These are phyloP conservation scores for Neurospora sp. DNA, from an alignment of 495 filamentous ascomycete genomes.

Conservation along the genomic window DNA sequence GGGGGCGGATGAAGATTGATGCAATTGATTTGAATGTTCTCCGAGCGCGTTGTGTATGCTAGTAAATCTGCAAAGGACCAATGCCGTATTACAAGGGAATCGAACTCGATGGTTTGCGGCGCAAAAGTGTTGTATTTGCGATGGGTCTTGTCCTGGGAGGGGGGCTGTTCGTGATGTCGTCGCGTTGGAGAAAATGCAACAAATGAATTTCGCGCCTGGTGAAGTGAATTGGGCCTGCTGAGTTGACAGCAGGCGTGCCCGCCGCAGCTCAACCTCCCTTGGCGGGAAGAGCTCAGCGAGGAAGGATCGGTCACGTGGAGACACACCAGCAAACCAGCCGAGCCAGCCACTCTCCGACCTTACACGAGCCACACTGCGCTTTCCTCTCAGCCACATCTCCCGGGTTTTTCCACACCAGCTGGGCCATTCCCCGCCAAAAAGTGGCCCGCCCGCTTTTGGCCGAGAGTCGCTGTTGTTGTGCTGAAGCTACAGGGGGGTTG, in stretches of 20 bases:
- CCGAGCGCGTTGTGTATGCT: background rate
- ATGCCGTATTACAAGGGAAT: background rate
- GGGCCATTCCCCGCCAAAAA: background rate
- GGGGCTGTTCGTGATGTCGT: constrained; percentile 18
- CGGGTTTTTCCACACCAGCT: background rate
- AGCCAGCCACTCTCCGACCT: background rate
- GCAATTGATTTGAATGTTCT: background rate
- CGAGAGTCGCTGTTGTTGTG: background rate
- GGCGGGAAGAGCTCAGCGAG: background rate
- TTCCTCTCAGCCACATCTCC: background rate
- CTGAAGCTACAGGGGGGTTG: background rate
- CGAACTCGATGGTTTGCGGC: constrained; percentile 8
- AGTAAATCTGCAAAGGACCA: background rate
- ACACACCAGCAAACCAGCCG: background rate
- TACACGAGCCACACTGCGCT: background rate
- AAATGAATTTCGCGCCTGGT: constrained; percentile 16
- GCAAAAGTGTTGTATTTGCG: constrained; percentile 8
- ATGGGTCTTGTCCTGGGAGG: constrained; percentile 7
- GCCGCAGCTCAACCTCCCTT: background rate
- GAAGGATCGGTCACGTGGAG: background rate
- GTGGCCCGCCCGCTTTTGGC: background rate
- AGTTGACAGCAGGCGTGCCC: background rate
- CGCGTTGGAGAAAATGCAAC: constrained; percentile 24
- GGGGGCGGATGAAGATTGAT: background rate
- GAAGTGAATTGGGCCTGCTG: constrained; percentile 3